Evolutionary conservation across 2,329 filamentous ascomycete species (phyloP), one percentile per base, ranked within the genome.

Genomic region (Cytospora piceicola): DNA sequence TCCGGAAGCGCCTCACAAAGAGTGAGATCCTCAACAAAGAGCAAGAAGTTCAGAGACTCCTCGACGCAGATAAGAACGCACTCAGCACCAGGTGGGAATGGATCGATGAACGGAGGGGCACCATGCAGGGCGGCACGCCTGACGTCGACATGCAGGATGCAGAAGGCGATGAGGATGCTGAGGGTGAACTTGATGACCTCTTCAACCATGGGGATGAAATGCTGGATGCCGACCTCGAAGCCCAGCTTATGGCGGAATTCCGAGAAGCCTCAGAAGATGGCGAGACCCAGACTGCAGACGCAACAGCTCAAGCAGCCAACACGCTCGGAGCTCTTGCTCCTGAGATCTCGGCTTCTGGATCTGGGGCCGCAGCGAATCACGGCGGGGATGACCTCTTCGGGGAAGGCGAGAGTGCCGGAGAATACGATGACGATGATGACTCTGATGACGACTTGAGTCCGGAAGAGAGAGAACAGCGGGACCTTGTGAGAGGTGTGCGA

Each of bases 1-100:
- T 96, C 77, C 87, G 93, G 65, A 93, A 94, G 74, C 88, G 92
- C 3, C 86, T 94, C 61, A 89, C 93, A 65, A 89, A 92, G 67
- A 66, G 52, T 17, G 91, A 94, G 69, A 94, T 95, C 68, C 90
- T 94, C 74, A 90, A 92, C 70, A 92, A 94, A 58, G 93, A 96
- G 73, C 87, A 88, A 64, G 87, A 91, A 70, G 92, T 96, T 39
- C 88, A 93, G 69, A 84, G 89, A 54, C 79, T 96, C 39, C 82
- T 96, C 4, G 83, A 84, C 54, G 87, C 88, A 51, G 93, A 97
- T 71, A 82, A 84, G 61, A 82, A 83, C 49, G 85, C 88, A 5
- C 69, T 82, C 2, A 84, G 84, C 27, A 86, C 88, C 17, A 82
- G 81, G 60, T 90, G 86, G 71, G 88, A 93, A 72, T 81, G 90